These are phyloP conservation scores for Phalaenopsis aphrodite DNA, from an alignment of 106 monocot species.

Conservation along the genomic window DNA sequence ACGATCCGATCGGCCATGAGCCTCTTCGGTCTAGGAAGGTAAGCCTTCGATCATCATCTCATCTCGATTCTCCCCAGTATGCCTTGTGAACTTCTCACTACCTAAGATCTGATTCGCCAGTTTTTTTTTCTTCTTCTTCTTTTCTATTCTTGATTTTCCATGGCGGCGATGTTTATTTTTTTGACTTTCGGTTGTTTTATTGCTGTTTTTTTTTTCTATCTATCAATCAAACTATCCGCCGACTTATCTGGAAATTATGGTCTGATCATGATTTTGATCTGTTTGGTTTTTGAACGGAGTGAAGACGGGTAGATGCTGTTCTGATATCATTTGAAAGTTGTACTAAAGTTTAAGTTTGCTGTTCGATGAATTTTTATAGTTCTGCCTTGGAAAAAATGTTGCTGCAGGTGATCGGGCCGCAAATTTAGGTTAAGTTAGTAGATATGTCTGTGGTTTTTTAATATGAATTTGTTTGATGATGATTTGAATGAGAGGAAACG, in stretches of 20 bases:
- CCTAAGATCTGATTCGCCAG: background rate
- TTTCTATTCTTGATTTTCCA: background rate
- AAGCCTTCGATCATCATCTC: slow-evolving; percentile 1
- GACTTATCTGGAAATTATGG: background rate
- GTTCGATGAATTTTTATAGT: background rate
- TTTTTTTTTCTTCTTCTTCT: background rate
- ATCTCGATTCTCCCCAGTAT: background rate
- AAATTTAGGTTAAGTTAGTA: background rate
- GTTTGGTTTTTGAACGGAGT: background rate
- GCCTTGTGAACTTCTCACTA: background rate
- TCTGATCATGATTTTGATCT: slow-evolving; percentile 1
- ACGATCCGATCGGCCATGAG: slow-evolving; percentile 10
- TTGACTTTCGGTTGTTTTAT: background rate
- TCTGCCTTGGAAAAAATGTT: background rate
- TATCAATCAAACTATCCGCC: background rate
- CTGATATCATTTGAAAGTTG: background rate
- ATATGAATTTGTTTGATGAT: background rate
- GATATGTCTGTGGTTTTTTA: background rate
- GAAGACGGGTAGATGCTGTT: background rate
- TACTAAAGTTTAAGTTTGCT: background rate
- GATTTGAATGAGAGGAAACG: background rate
- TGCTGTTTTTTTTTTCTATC: background rate
- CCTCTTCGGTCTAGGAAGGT: slow-evolving; percentile 13
- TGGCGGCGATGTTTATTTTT: background rate
- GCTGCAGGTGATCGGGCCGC: background rate